Evolutionary conservation across 176 grass and related monocot genomes (phyloP).

Genomic region (Phoenix roebelenii): DNA sequence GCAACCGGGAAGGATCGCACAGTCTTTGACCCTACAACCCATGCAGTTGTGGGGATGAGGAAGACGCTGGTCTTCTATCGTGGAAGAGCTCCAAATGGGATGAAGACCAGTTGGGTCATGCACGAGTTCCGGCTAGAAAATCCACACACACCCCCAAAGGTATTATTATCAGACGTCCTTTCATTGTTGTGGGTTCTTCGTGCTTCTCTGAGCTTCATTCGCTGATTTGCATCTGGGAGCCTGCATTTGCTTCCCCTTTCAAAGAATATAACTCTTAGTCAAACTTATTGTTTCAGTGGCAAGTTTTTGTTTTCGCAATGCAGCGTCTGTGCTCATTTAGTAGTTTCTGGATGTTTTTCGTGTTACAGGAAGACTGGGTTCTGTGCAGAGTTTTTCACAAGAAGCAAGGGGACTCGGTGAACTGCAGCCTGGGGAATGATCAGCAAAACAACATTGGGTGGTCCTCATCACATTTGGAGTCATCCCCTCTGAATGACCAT

Average conservation of each 20-base stretch:
- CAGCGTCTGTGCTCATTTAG: too few relatives aligned
- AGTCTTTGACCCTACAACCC: neutral
- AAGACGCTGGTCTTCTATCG: conserved; percentile 7
- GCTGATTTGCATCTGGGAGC: too few relatives aligned
- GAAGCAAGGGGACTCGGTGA: neutral
- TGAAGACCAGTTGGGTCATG: conserved; percentile 10
- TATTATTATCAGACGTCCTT: neutral
- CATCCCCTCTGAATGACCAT: neutral
- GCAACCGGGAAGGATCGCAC: conserved; percentile 8
- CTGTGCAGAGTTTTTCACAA: conserved; percentile 14
- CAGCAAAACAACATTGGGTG: too few relatives aligned
- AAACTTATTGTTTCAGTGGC: too few relatives aligned
- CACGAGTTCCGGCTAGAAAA: conserved; percentile 8
- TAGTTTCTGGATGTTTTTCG: neutral
- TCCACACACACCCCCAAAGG: conserved; percentile 5
- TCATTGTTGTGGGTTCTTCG: neutral
- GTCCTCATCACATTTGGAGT: too few relatives aligned
- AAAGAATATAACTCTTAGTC: too few relatives aligned
- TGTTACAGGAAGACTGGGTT: conserved; percentile 12
- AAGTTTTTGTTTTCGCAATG: too few relatives aligned
- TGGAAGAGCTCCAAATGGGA: conserved; percentile 8
- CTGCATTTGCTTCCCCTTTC: too few relatives aligned
- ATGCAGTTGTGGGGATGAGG: conserved; percentile 2
- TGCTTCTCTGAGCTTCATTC: too few relatives aligned
- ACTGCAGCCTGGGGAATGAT: too few relatives aligned